These are phyloP conservation scores for Naganishia friedmannii DNA, from an alignment of 768 basidiomycete species.

Conservation along the genomic window DNA sequence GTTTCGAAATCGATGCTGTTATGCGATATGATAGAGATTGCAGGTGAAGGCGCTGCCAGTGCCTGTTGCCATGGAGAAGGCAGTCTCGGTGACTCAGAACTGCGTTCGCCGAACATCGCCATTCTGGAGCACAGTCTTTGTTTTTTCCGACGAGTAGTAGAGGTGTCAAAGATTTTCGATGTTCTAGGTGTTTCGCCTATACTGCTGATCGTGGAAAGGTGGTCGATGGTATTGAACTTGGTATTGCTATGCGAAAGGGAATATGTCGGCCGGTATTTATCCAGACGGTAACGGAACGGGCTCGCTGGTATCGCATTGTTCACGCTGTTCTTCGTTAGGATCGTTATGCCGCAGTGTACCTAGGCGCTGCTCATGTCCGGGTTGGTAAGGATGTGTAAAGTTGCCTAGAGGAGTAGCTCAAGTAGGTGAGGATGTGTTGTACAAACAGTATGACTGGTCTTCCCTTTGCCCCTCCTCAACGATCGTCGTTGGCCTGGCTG, in stretches of 20 bases:
- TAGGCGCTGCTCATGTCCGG: background rate
- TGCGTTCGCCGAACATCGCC: constrained; percentile 27
- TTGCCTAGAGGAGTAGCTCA: background rate
- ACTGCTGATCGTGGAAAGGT: background rate
- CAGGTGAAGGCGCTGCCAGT: constrained; percentile 11
- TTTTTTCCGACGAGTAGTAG: background rate
- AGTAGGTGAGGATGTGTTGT: too few species aligned
- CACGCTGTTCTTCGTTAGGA: background rate
- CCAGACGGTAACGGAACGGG: background rate
- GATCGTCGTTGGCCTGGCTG: too few species aligned
- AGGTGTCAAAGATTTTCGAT: background rate
- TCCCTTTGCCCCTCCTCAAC: constrained; percentile 1
- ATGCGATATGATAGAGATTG: constrained; percentile 9
- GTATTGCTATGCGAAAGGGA: constrained; percentile 21
- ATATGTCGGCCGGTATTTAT: constrained; percentile 7
- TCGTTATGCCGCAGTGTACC: background rate
- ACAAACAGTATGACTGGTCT: background rate
- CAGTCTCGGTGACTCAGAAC: constrained; percentile 19
- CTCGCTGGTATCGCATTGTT: constrained; percentile 12
- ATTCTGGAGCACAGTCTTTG: background rate
- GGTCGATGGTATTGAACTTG: constrained; percentile 2
- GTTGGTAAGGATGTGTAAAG: background rate
- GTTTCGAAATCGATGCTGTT: constrained; percentile 8
- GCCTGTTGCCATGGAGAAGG: constrained; percentile 32
- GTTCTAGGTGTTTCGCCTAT: background rate